phyloP scores from a whole-genome alignment of 305 asterid species.

The Petunia hybrid region DNA sequence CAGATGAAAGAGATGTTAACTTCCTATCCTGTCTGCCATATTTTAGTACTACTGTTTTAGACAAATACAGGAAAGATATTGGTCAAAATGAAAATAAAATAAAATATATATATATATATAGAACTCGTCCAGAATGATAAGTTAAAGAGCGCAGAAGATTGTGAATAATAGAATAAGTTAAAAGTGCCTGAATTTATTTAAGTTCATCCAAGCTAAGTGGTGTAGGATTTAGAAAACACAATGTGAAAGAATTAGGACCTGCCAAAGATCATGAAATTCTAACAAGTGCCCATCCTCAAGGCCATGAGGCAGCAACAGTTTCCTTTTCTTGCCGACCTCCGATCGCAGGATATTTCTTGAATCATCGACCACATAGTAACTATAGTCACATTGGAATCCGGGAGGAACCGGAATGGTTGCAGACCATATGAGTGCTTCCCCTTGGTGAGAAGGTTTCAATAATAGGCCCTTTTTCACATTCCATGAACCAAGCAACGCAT shows the following conservation, averaged over 20 bases:
- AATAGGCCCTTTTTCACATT: constrained; percentile 86
- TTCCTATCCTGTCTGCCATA: neutral
- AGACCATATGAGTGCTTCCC: constrained; percentile 88
- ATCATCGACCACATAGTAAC: constrained; percentile 90
- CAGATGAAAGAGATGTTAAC: constrained; percentile 18
- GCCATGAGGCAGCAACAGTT: constrained; percentile 65
- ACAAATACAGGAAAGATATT: neutral
- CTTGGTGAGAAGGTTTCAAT: constrained; percentile 80
- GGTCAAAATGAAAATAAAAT: constrained; percentile 4
- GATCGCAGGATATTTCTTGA: constrained; percentile 71
- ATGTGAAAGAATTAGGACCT: constrained; percentile 54
- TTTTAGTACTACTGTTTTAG: constrained; percentile 16
- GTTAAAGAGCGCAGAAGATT: neutral
- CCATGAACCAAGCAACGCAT: constrained; percentile 86
- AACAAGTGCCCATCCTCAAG: constrained; percentile 73
- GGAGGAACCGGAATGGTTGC: constrained; percentile 67
- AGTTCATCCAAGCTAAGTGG: neutral
- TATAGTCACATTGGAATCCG: constrained; percentile 72
- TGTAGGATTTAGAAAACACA: constrained; percentile 16
- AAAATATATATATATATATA: neutral
- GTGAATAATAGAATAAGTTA: constrained; percentile 1
- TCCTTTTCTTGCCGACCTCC: constrained; percentile 87
- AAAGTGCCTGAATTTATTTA: neutral
- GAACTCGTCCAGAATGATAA: neutral
- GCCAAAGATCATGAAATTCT: constrained; percentile 96